Percentiles rank a stretch among this genome's conserved stretches.
These are phyloP conservation scores for Pistacia integerrima DNA, from an alignment of 345 rosid genomes.

Conservation along the genomic window DNA sequence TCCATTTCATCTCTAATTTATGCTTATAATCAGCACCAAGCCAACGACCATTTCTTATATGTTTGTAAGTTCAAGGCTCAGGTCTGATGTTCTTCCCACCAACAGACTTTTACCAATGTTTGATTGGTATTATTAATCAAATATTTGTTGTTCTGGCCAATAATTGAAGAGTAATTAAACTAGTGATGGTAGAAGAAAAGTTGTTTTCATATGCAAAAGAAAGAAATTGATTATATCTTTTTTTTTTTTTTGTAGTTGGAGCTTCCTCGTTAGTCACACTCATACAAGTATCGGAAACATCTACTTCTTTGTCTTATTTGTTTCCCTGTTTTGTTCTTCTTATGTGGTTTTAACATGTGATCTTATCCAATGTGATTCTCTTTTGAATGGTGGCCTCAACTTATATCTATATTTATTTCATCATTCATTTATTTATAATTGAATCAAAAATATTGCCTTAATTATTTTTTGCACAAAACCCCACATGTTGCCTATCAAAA, in stretches of 20 bases:
- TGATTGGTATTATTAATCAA: no score
- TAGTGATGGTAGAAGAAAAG: neutral
- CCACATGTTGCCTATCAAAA: no score
- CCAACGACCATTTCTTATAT: no score
- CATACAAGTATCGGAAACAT: neutral
- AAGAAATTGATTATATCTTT: neutral
- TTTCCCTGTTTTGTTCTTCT: neutral
- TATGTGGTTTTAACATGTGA: neutral
- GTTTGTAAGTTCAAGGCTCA: no score
- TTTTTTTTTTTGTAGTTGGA: neutral
- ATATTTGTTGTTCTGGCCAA: no score
- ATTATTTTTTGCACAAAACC: neutral
- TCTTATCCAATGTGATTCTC: neutral
- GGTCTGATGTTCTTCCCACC: neutral
- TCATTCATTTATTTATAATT: no score
- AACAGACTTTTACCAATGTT: neutral
- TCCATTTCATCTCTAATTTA: no score
- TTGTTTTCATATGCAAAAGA: neutral
- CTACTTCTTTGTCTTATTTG: neutral
- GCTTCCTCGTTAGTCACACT: slow-evolving; percentile 20
- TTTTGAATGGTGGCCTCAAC: neutral
- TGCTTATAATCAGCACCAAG: no score
- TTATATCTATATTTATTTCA: no score
- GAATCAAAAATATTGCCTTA: neutral
- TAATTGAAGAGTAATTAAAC: no score